These are phyloP conservation scores for Xylaria sp. DNA, from an alignment of 2,329 filamentous ascomycete genomes.

Conservation along the genomic window DNA sequence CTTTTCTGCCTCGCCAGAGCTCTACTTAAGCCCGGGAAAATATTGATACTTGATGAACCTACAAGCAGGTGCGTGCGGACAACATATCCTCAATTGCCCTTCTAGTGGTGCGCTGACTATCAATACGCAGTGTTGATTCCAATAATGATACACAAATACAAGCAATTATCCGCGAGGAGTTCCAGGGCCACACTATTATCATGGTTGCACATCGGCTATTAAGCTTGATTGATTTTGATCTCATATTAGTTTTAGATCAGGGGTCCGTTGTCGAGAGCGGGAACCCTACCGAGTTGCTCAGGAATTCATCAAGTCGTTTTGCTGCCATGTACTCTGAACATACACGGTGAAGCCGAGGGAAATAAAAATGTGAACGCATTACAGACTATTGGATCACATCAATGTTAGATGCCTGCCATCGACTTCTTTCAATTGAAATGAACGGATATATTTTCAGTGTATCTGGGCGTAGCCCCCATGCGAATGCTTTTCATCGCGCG, in stretches of 20 bases:
- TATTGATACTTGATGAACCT: slow-evolving; percentile 41
- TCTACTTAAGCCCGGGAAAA: slow-evolving; percentile 25
- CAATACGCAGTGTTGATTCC: slow-evolving; percentile 46
- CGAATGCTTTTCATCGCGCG: too few relatives aligned
- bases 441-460: too few relatives aligned
- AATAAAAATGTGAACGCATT: background rate
- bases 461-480: too few relatives aligned
- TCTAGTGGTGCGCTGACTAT: background rate
- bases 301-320: slow-evolving; percentile 18
- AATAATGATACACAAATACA: slow-evolving; percentile 50
- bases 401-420: too few relatives aligned
- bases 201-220: slow-evolving; percentile 54
- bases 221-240: slow-evolving; percentile 61
- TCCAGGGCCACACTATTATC: slow-evolving; percentile 62
- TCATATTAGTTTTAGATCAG: slow-evolving; percentile 57
- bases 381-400: too few relatives aligned
- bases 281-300: slow-evolving; percentile 20
- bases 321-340: slow-evolving; percentile 25
- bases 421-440: too few relatives aligned
- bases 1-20: slow-evolving; percentile 5
- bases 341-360: background rate
- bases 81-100: background rate
- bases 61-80: slow-evolving; percentile 34
- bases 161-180: slow-evolving; percentile 46
- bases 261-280: slow-evolving; percentile 55